Percentiles rank a stretch among this genome's conserved stretches.
phyloP scores from a whole-genome alignment of 2,329 filamentous ascomycete genomes.

The Neofusicoccum ribis region DNA sequence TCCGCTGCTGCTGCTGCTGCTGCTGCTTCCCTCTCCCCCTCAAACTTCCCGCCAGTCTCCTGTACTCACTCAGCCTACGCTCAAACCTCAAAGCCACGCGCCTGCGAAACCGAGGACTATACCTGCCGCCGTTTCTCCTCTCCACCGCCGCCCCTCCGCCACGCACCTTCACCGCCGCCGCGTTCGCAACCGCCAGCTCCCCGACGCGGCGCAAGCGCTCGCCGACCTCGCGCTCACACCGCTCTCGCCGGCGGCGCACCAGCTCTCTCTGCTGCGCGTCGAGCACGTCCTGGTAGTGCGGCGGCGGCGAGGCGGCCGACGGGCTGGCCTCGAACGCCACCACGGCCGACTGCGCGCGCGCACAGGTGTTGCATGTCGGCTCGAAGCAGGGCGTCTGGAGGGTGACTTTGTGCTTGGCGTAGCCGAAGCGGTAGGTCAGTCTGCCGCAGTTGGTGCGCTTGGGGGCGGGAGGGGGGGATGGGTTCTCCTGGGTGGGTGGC shows the following conservation, averaged over 20 bases:
- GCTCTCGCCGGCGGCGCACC: not conserved
- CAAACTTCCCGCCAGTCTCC: not conserved
- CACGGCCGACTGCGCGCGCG: not conserved
- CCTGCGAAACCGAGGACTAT: not conserved
- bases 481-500: too few relatives aligned
- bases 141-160: not conserved
- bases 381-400: slow-evolving; percentile 11
- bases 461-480: not conserved
- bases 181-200: not conserved
- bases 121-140: not conserved
- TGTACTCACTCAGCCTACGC: not conserved
- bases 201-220: not conserved
- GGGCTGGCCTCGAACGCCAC: not conserved
- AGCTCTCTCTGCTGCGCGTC: too few relatives aligned
- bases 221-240: not conserved
- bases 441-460: slow-evolving; percentile 12
- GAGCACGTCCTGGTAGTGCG: not conserved
- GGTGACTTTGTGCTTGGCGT: not conserved
- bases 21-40: not conserved
- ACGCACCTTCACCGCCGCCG: slow-evolving; percentile 1
- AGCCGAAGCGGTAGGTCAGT: slow-evolving; percentile 11
- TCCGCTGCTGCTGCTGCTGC: not conserved
- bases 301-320: not conserved
- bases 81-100: not conserved
- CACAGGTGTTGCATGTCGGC: slow-evolving; percentile 1